Percentiles rank a stretch among this genome's conserved stretches.
These are phyloP conservation scores for Acanthamoeba lenticulata DNA, from an alignment of 208 protist genomes.

Conservation along the genomic window DNA sequence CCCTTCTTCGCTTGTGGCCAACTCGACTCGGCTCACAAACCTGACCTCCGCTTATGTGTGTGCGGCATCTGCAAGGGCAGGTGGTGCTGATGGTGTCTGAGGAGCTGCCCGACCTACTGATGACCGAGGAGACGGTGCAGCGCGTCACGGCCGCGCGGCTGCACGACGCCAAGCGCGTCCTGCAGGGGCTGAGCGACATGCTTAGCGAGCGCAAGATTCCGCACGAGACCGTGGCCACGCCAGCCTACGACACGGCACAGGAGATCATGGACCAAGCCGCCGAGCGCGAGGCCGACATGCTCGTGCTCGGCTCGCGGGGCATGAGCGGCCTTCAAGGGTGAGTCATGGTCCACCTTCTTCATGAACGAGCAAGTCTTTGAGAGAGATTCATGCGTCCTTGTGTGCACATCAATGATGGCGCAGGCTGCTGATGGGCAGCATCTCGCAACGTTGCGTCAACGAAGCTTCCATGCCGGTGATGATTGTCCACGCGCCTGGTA, in stretches of 20 bases:
- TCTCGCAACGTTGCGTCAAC: neutral
- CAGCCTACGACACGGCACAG: neutral
- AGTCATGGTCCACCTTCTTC: neutral
- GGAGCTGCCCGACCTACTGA: neutral
- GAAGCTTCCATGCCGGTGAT: neutral
- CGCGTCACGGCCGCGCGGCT: neutral
- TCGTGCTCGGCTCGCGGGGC: neutral
- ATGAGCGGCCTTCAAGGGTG: neutral
- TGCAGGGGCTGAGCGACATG: neutral
- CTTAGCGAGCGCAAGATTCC: neutral
- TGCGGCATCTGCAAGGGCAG: neutral
- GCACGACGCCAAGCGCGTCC: neutral
- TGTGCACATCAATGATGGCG: neutral
- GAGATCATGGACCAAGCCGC: neutral
- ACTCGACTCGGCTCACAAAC: neutral
- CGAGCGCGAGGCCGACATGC: neutral
- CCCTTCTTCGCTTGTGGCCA: neutral
- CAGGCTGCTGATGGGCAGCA: neutral
- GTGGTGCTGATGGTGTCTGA: neutral
- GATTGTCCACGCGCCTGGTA: too few relatives aligned
- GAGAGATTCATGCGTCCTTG: too few relatives aligned
- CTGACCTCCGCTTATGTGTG: neutral
- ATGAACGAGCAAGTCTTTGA: neutral
- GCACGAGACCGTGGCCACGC: constrained; percentile 10
- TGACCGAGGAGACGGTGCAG: neutral